Percentiles rank a stretch among this genome's conserved stretches.
These are phyloP conservation scores for Geranium rotundifolium DNA, from an alignment of 345 rosid genomes.

Conservation along the genomic window DNA sequence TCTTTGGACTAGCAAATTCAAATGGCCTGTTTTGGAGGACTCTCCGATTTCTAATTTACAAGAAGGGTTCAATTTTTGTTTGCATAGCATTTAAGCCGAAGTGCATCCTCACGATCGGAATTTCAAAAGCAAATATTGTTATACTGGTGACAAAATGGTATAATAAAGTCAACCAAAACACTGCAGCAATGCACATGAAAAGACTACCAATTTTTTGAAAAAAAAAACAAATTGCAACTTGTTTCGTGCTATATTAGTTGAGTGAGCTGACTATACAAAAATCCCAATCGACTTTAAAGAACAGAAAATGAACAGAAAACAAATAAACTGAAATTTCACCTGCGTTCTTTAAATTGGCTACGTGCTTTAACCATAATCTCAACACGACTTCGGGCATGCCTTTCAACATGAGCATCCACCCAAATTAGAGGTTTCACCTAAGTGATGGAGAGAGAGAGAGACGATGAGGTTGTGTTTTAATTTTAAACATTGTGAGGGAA, in stretches of 20 bases:
- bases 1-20: neutral
- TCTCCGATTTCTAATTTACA: too few species aligned
- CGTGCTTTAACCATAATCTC: slow-evolving; percentile 60
- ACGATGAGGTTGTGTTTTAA: neutral
- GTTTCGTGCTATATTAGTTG: too few species aligned
- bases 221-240: too few species aligned
- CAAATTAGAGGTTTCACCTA: slow-evolving; percentile 67
- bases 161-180: neutral
- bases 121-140: neutral
- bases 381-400: slow-evolving; percentile 61
- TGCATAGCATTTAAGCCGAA: neutral
- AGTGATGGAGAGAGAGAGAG: slow-evolving; percentile 10
- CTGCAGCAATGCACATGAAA: neutral
- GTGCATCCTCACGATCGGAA: neutral
- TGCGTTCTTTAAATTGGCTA: slow-evolving; percentile 67
- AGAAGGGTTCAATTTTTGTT: too few species aligned
- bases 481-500: neutral
- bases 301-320: too few species aligned
- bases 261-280: neutral
- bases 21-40: neutral
- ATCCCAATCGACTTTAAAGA: neutral
- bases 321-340: slow-evolving; percentile 20
- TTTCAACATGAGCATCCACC: slow-evolving; percentile 71
- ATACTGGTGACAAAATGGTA: neutral
- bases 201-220: too few species aligned